Evolutionary conservation across 306 rosid species (phyloP), one percentile per base, ranked within the genome.

Genomic region (Castanospermum australe): DNA sequence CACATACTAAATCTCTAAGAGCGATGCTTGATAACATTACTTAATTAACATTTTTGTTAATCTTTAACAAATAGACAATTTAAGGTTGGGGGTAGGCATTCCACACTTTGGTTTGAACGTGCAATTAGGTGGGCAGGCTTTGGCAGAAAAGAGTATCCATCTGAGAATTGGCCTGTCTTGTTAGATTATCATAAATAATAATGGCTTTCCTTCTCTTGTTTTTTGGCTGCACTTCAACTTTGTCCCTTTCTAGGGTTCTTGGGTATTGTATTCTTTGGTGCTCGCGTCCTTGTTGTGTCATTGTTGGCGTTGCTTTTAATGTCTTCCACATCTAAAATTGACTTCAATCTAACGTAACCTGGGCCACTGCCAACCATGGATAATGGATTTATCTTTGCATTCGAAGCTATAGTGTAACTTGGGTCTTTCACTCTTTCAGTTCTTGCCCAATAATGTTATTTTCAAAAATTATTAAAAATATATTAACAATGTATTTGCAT

Each of bases 161-260:
- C 21, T 32, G 35, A 71, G 35, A 55, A 54, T 18, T 48, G 77
- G 42, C 3, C 65, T 84, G 80, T 47, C 65, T 6, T 28, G 56
- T 74, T 67, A 56, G 59, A 35, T 70, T 39, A n/a, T n/a, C n/a
- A n/a, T n/a, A n/a, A n/a, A n/a, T n/a, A 48, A 65, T 47, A n/a
- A 67, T 52, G 5, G 14, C 25, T 38, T 64, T 22, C 17, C 33
- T 14, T 30, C 17, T 66, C 81, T 82, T 85, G 86, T 82, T 85
- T 69, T 69, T 20, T 68, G 67, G 73, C 69, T 85, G 86, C 82
- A 38, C 73, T 79, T 74, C 60, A 55, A 17, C 18, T 85, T 71
- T 82, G 89, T 82, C 81, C 73, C 54, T 79, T 74, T 73, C 79
- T 73, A 61, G 30, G 73, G 45, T 5, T 54, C 14, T 79, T 68